These are phyloP conservation scores for Hura crepitans DNA, from an alignment of 441 rosid species.

Conservation along the genomic window DNA sequence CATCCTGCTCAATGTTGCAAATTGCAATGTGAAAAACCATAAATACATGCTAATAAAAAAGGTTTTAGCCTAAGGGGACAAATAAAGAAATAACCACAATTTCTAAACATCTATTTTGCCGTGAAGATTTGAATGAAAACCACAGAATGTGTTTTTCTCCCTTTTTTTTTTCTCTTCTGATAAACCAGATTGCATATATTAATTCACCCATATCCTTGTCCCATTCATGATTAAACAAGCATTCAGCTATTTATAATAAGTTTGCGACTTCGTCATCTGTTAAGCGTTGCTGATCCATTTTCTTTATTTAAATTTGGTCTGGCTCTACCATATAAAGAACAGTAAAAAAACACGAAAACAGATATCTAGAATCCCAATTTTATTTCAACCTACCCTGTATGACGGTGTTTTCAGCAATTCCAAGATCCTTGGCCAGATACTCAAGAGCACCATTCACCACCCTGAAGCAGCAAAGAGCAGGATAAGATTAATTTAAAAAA, in stretches of 20 bases:
- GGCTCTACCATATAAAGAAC: background rate
- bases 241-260: background rate
- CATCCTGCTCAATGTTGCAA: conserved; percentile 58
- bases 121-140: background rate
- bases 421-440: conserved; percentile 92
- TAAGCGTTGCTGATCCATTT: background rate
- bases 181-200: background rate
- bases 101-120: background rate
- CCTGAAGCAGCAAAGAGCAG: conserved; percentile 38
- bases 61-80: background rate
- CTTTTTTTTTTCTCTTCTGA: background rate
- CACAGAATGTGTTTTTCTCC: no score
- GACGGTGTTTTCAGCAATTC: conserved; percentile 74
- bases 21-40: conserved; percentile 14
- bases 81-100: conserved; percentile 10
- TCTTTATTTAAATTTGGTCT: background rate
- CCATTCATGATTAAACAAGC: background rate
- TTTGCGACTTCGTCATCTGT: background rate
- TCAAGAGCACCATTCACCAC: conserved; percentile 97
- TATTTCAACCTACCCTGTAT: conserved; percentile 62
- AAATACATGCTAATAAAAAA: conserved; percentile 8
- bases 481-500: background rate
- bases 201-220: background rate
- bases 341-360: background rate
- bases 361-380: background rate